Base-by-base conservation (phyloP, 2,329 filamentous ascomycete genomes). In the Diaporthe ampelina region DNA sequence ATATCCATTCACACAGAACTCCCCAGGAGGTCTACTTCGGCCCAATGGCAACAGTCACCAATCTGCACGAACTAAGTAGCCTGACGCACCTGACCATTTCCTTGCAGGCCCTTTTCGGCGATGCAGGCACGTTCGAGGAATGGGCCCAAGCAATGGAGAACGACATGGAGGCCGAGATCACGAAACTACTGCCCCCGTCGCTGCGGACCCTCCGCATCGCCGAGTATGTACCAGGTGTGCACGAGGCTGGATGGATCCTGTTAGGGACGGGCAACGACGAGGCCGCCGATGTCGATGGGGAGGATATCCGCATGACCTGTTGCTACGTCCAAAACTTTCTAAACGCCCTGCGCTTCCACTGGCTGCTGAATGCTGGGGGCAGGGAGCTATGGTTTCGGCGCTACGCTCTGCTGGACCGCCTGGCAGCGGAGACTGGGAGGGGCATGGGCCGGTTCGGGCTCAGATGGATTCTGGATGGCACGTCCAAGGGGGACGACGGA, bases 341-440 rank as follows among this genome's bases (percentile, higher is more conserved):
- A 2, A 4, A 40, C 56, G 3, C 9, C 3, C 29, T 71, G 3
- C 56, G 43, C 8, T 5, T 10, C 9, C 10, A 3, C n/a, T 61
- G 69, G 69, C 29, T 61, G 43, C 17, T 4, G 6, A 4, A 7
- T 5, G 43, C 17, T 1, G 29, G 45, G 15, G 43, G 37, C 32
- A 61, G 69, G 56, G 54, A 71, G n/a, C 10, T 71, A 43, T 71
- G 56, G 69, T 43, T 71, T 45, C 43, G 45, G 10, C 56, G 69
- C 29, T 29, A 10, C 7, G 9, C 1, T 0, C 6, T 5, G 7
- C 40, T 70, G 37, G 52, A 58, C 9, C 1, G 0, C 3, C 6
- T 10, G 17, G 37, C 8, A 7, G 17, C 3, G 6, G 3, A 9
- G 48, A 10, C 3, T 45, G n/a, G 2, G 9, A 1, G 4, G 4